A percentile compares a stretch with the other conserved stretches of the same genome.
Conservation (phyloP, 306 rosid genomes). For the Acacia crassicarpa region DNA sequence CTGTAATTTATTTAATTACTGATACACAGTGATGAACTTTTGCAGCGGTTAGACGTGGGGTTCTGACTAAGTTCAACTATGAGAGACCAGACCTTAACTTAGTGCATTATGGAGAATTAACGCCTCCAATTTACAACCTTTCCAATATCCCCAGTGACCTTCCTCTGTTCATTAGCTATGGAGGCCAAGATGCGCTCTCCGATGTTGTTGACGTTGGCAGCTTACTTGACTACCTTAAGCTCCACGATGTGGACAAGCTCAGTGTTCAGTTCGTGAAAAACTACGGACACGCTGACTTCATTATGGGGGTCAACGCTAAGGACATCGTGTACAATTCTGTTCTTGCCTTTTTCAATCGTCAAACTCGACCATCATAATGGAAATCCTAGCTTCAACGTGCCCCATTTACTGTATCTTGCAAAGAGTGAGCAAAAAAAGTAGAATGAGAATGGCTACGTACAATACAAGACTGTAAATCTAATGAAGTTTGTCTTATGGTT, state of each 20-base stretch:
- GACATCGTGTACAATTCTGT: conserved; percentile 60
- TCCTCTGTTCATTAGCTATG: conserved; percentile 85
- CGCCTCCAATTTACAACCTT: conserved; percentile 75
- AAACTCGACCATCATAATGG: conserved; percentile 30
- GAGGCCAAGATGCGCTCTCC: conserved; percentile 77
- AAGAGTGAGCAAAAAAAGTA: neutral
- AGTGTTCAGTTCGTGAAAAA: conserved; percentile 56
- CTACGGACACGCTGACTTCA: conserved; percentile 76
- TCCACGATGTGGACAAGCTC: conserved; percentile 65
- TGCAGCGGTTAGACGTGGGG: conserved; percentile 67
- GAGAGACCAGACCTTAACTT: conserved; percentile 44
- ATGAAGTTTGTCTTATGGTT: neutral
- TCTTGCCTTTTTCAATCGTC: conserved; percentile 57
- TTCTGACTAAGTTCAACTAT: conserved; percentile 64
- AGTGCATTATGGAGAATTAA: conserved; percentile 57
- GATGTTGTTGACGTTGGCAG: conserved; percentile 58
- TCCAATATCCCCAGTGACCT: conserved; percentile 74
- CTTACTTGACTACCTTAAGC: conserved; percentile 62
- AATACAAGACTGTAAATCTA: neutral
- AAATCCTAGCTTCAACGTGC: neutral
- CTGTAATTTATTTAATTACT: neutral
- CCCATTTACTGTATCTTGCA: neutral
- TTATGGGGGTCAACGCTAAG: conserved; percentile 76
- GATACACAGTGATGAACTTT: neutral
- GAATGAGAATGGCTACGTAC: neutral